Conservation (phyloP, 116 monocot species). For the Posidonia oceanica region DNA sequence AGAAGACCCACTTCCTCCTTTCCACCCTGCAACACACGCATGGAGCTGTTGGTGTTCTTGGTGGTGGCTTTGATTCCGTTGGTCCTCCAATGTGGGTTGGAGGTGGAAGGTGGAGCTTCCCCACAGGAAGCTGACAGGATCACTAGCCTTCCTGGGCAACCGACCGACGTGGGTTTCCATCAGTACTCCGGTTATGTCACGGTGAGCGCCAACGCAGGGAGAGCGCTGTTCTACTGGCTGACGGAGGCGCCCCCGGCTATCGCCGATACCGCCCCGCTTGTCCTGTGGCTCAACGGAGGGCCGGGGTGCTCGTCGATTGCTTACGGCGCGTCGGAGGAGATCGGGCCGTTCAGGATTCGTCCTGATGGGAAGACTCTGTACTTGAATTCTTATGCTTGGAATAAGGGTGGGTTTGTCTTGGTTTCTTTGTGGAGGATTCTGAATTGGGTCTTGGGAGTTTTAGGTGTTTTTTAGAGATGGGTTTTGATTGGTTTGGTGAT, state of each 20-base stretch:
- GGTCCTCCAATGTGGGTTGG: not conserved
- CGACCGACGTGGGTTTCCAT: constrained; percentile 7
- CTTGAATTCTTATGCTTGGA: constrained; percentile 65
- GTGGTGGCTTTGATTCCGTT: not conserved
- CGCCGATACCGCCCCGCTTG: constrained; percentile 9
- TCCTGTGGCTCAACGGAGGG: constrained; percentile 30
- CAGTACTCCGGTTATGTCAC: constrained; percentile 28
- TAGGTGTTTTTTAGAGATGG: not conserved
- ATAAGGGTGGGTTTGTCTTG: constrained; percentile 26
- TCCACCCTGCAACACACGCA: not conserved
- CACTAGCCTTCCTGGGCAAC: constrained; percentile 18
- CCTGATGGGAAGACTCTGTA: constrained; percentile 51
- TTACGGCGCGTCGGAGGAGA: constrained; percentile 23
- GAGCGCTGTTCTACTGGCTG: constrained; percentile 28
- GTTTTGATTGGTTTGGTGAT: not conserved
- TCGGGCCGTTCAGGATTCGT: constrained; percentile 29
- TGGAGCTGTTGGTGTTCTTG: not conserved
- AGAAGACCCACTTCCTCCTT: not conserved
- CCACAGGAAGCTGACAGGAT: constrained; percentile 14
- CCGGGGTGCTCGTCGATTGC: constrained; percentile 31
- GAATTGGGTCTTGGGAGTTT: constrained; percentile 2
- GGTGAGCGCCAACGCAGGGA: constrained; percentile 6
- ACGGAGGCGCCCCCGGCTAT: constrained; percentile 7
- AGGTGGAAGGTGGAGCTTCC: not conserved
- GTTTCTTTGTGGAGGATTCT: not conserved